Evolutionary conservation across 768 basidiomycete species (phyloP), one percentile per base, ranked within the genome.

Genomic region (Macrolepiota dolichaula): DNA sequence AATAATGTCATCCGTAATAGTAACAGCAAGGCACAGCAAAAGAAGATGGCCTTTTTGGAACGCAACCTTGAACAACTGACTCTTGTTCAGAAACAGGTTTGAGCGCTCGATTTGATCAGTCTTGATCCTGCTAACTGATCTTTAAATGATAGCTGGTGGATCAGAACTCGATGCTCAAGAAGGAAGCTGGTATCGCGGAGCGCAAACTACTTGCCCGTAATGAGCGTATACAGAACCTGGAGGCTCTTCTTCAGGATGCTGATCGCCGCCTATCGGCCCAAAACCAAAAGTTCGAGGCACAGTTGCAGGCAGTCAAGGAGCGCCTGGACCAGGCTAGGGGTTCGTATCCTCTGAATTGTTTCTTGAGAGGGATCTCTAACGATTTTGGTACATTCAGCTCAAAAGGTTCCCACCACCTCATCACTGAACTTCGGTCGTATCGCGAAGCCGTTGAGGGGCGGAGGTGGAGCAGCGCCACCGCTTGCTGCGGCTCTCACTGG

Each of bases 1-100:
- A 96, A 95, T 79, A 96, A 96, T 71, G 94, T 98, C 62, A 95
- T 97, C 68, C 90, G 94, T 64, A 97, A 97, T 73, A 96, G 94
- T 78, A 98, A 98, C 75, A 95, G 91, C 74, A 96, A 96, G 73
- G 94, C 96, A 6, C 97, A 99, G 67, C 94, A 96, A 77, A 96
- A 96, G 85, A 98, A 98, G 84, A 96, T 98, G 91, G 92, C 94
- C 12, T 97, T 98, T 84, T 76, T 99, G 57, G 95, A 98, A 71
- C 90, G 96, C 55, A 99, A 98, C 70, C 78, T 99, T 55, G 96
- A 98, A 70, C 94, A 96, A 70, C 77, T 98, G 65, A 96, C 95
- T 27, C 76, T 93, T 55, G 95, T 98, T 22, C 97, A 98, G 83
- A 97, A 98, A 75, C 95, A 98, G 87, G 96, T 90, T 64, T 55